Evolutionary conservation across 2,329 filamentous ascomycete genomes (phyloP), one percentile per base, ranked within the genome.

Genomic region (Stemphylium beticola): DNA sequence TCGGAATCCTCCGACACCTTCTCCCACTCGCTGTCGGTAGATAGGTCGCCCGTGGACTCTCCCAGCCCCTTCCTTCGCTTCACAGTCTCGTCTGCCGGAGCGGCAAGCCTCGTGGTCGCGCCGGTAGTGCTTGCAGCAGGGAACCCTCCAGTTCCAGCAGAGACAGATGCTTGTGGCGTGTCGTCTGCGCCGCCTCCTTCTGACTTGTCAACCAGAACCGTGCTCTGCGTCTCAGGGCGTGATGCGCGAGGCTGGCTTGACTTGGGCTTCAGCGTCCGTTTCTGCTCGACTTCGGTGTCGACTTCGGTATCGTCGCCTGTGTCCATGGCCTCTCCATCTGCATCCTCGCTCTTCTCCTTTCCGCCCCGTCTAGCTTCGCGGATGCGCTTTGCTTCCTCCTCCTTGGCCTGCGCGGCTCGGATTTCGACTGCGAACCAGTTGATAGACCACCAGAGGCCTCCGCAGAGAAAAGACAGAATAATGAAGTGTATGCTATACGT

Each of bases 1-100:
- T 61, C 71, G n/a, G 71, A 72, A 42, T 71, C 74, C 55, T 77
- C 79, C 74, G 90, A 89, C 18, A 98, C 89, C 81, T 95, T 96
- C 80, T 97, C 93, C 93, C 93, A 98, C 78, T 98, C 93, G 70
- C 93, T 93, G 78, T 98, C 93, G 4, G 93, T 97, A 76, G 92
- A 93, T 58, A 82, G 69, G 60, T 85, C 83, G 10, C 81, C 82
- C 9, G 71, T 81, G 48, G 81, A 81, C 51, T 81, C 81, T 10
- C 78, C 74, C 51, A 77, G 66, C 58, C 61, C 79, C 66, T 68
- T 74, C 54, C 78, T 75, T 70, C 80, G 80, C 71, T 77, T 78
- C 58, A 80, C 29, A 40, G 76, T 76, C 29, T 74, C 72, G 32
- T 75, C 68, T 22, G 61, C 64, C 15, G 64, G 47, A 18, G 71